Evolutionary conservation across 2,329 filamentous ascomycete species (phyloP), one percentile per base, ranked within the genome.

Genomic region (Karstenula rhodostoma): DNA sequence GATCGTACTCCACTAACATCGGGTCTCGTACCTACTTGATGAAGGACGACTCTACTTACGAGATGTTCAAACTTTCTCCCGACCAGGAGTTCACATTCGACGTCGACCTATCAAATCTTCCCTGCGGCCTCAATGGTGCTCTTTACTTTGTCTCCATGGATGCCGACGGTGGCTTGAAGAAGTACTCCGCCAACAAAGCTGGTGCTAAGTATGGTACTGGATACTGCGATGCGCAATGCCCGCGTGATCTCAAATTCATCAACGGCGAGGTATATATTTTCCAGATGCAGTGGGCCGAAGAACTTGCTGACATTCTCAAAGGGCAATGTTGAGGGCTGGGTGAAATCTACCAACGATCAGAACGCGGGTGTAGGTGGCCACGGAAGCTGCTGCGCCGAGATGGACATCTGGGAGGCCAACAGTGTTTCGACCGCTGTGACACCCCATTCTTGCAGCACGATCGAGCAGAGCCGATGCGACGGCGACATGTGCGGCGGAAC

Each of bases 361-460:
- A 85, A 85, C 67, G 78, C 83, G 33, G 85, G 85, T 62, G 73
- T 79, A 32, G 84, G 84, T 33, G 73, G 73, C 46, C 77, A 83
- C 57, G 87, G 87, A 59, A 81, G 86, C 37, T 90, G 87, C 83
- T 90, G 87, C 72, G 80, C 83, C 50, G 87, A 90, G 75, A 87
- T 90, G 83, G 87, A 89, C 69, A 82, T 88, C 74, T 89, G 87
- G 86, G 87, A 90, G 77, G 87, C 87, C 64, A 90, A 90, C 81
- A 82, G 79, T 66, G 83, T 87, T 67, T 84, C 87, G 13, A 83
- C 82, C 12, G 88, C 87, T 57, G 81, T 81, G 67, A 90, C 88
- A 1, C 86, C 88, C 15, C 88, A 90, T 75, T 81, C 85, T 32
- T 90, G 88, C 81, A 76, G 76, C 48, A 79, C 72, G 57, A 76